Evolutionary conservation across 768 basidiomycete genomes (phyloP).

Genomic region (Kwoniella sp.): DNA sequence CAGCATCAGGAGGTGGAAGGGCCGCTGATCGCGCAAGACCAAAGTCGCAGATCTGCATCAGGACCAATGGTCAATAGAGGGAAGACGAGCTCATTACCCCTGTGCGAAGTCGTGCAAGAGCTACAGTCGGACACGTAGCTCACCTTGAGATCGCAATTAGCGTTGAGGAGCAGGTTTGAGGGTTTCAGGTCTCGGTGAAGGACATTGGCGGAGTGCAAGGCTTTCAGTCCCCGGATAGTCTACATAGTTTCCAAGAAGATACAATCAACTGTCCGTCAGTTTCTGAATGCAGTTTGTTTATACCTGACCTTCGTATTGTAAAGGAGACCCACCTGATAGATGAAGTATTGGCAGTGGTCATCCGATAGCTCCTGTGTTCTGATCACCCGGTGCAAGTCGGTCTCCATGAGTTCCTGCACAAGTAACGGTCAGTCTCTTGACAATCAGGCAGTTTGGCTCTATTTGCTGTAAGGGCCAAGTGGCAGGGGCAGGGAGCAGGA

Average conservation of each 20-base stretch:
- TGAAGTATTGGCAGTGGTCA: slow-evolving; percentile 95
- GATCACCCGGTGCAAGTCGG: slow-evolving; percentile 94
- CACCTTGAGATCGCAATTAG: slow-evolving; percentile 94
- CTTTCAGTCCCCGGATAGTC: slow-evolving; percentile 91
- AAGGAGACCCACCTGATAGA: slow-evolving; percentile 67
- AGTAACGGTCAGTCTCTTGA: slow-evolving; percentile 4
- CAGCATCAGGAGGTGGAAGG: slow-evolving; percentile 35
- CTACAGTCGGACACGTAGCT: slow-evolving; percentile 31
- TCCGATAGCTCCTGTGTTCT: slow-evolving; percentile 90
- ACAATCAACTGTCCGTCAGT: neutral
- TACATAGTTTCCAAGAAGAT: slow-evolving; percentile 44
- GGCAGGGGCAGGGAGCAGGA: neutral
- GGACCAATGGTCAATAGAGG: too few relatives aligned
- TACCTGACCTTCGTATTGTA: neutral
- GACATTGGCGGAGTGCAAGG: slow-evolving; percentile 90
- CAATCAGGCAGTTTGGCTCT: neutral
- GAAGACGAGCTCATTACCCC: neutral
- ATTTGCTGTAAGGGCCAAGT: neutral
- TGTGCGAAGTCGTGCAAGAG: too few relatives aligned
- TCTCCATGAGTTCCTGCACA: slow-evolving; percentile 71
- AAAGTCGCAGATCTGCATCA: slow-evolving; percentile 60
- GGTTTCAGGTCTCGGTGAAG: slow-evolving; percentile 91
- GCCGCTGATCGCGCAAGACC: slow-evolving; percentile 63
- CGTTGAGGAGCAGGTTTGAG: slow-evolving; percentile 90
- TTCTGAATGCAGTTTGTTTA: neutral